Base-by-base conservation (phyloP, 768 basidiomycete species). In the Pleurotus tuoliensis region DNA sequence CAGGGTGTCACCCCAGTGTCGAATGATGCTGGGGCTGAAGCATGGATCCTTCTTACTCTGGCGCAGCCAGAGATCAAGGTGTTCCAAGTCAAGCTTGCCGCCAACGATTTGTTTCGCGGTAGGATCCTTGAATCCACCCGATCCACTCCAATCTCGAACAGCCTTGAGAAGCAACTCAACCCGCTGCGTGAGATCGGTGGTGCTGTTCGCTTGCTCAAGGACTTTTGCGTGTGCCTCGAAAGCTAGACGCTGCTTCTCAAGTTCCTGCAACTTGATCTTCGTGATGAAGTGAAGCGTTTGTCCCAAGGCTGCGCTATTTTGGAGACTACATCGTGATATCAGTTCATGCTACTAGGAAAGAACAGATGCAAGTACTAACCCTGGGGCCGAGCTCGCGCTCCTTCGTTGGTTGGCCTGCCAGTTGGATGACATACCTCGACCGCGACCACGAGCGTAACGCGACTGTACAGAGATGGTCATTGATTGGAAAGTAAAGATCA, bases 241-340 rank as follows among this genome's bases (percentile, higher is more conserved):
- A 2, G 68, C 65, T 0, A 66, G 46, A 6, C 71, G 69, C 50
- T 73, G 76, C 57, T 73, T 76, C 53, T 76, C 73, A 34, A 78
- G 63, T 54, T 78, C 75, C 46, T 74, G 67, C 16, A 77, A 70
- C 60, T 79, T 78, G 60, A 74, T 68, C 7, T 69, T 64, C 4
- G 77, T 77, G 62, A 76, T 76, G 57, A 73, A 76, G 50, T 76
- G 73, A 12, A 76, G 68, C 7, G 76, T 73, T 55, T 76, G 67
- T 18, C 70, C 65, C 56, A 76, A 73, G 20, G 73, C 53, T 16
- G 47, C 11, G 13, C 20, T 44, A 44, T 44, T 44, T 22, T 44
- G 41, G n/a, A 44, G 20, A 16, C 41, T 44, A 22, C 30, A 34
- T 34, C 30, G 9, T 8, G 30, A 34, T 11, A 11, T 34, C 30